Evolutionary conservation across 176 grass and related monocot species (phyloP), one percentile per base, ranked within the genome.

Genomic region (Elymus sibiricus): DNA sequence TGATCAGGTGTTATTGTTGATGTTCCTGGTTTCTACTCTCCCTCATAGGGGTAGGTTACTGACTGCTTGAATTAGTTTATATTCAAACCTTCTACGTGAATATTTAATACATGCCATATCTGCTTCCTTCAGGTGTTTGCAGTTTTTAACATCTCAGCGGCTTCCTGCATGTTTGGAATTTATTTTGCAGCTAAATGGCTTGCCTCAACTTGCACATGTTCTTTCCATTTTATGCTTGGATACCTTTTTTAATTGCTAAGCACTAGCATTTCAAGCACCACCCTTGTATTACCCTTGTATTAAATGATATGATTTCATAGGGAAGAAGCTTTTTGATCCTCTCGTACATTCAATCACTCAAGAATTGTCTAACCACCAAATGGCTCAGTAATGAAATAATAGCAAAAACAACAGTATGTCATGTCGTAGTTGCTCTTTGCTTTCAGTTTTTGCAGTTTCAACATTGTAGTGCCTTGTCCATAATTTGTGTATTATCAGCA

Each of bases 321-420:
- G 60, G 72, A 44, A 37, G 42, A 77, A 70, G 19, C 42, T 51
- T 29, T 70, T 37, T 82, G 79, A 24, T 85, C 17, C 9, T 42
- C 17, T 66, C 5, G 11, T 79, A 44, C 19, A 51, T 89, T 75
- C 39, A 76, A 60, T 84, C 5, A 58, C 27, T 58, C 73, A 16
- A 69, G n/a, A 78, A 32, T 22, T 79, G 58, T 67, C 82, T 87
- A 73, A 53, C 64, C 76, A 71, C 44, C 42, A 70, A 86, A 68
- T 76, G 15, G 7, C 13, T 38, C 37, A 29, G 34, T 43, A 58
- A 53, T 79, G 84, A 46, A 79, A 79, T 58, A 56, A 58, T 35
- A 40, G 24, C 26, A 29, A 66, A 59, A 81, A 70, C 28, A 49
- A 69, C 4, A 31, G 37, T 17, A 83, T 86, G 28, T 24, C 10